Base-by-base conservation (phyloP, 257 asterid species). In the Fraxinus anomala region DNA sequence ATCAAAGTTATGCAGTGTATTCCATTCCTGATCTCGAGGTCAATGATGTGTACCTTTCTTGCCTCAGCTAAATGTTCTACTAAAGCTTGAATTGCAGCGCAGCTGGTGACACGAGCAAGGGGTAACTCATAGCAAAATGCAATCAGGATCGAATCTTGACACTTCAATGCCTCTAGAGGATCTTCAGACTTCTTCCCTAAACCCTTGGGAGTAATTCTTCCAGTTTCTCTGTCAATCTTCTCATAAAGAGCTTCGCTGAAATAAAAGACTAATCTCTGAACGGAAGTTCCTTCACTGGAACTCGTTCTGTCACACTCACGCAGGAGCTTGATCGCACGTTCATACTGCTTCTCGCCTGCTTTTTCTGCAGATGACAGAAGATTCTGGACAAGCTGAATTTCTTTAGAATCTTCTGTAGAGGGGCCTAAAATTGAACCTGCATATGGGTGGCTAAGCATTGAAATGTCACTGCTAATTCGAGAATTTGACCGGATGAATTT, bases 1-100 rank as follows among this genome's bases (percentile, higher is more conserved):
- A 88, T 82, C 61, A 88, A 9, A 28, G 85, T 17, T 13, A 86
- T 70, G 89, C 88, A 86, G 21, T 86, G 85, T 2, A 85, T 75
- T 1, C 90, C 88, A 8, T 76, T 71, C 61, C 66, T 81, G 36
- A 75, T 67, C 5, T 86, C 89, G 1, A 87, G 56, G 30, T 85
- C 89, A 3, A 90, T 59, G 14, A 90, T 34, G 70, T 88, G 91
- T 68, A 88, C 73, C 80, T 67, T 77, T 36, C 68, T 84, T 3
- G 88, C 84, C 3, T 85, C 83, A 54, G 33, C 85, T 54, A 87
- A 44, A 68, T 68, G 79, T 59, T 61, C 94, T 49, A 88, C 34
- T 59, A 86, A 73, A 68, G 82, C 72, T 78, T 88, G 91, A 16
- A 88, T 76, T 31, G 81, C 91, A 17, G 89, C 61, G 31, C 79